phyloP scores from a whole-genome alignment of 176 grass and related monocot genomes.

The Ensete ventricosum region DNA sequence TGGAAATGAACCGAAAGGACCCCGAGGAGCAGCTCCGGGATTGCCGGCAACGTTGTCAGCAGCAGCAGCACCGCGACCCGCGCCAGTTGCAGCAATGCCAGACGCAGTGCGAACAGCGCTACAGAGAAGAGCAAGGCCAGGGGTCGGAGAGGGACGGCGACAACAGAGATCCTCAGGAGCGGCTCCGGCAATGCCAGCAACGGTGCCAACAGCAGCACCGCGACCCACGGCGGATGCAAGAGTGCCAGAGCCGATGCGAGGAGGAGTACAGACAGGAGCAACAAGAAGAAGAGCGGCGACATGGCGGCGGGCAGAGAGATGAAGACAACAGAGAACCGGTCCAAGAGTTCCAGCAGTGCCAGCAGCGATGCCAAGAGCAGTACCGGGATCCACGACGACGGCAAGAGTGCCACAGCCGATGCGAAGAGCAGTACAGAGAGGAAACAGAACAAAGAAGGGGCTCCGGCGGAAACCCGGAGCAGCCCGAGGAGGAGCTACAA shows the following conservation, averaged over 20 bases:
- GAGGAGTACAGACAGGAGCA: neutral
- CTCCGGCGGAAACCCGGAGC: neutral
- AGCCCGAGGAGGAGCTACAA: neutral
- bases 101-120: neutral
- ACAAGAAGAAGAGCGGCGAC: neutral
- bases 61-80: neutral
- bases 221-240: neutral
- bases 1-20: neutral
- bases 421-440: neutral
- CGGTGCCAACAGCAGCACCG: slow-evolving; percentile 3
- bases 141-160: neutral
- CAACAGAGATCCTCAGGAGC: neutral
- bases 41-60: neutral
- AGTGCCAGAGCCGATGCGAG: slow-evolving; percentile 9
- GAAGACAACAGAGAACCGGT: neutral
- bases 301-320: neutral
- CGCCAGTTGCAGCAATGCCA: neutral
- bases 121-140: neutral
- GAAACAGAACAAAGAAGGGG: neutral
- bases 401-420: neutral
- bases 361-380: neutral
- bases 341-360: neutral
- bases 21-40: neutral
- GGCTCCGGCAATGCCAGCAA: neutral
- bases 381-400: neutral